Base-by-base conservation (phyloP, 352 stramenopile species). In the Phytophthora pisi region DNA sequence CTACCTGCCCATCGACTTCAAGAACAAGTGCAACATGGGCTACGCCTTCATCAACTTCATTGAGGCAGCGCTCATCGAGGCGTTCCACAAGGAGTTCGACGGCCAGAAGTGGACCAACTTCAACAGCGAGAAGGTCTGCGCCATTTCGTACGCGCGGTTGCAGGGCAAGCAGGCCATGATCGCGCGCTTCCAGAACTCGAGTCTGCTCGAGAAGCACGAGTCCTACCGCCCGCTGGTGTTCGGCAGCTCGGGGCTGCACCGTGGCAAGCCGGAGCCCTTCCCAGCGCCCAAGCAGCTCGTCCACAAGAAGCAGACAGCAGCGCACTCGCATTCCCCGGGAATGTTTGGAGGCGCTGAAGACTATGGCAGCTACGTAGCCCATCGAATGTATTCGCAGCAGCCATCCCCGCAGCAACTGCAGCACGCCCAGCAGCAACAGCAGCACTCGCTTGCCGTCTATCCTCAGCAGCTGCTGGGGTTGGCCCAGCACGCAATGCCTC, bases 41-140 rank as follows among this genome's bases (percentile, higher is more conserved):
- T 99, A 99, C 78, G 98, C 97, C 18, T 99, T 99, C 81, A 98
- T 99, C 68, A 99, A 99, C 82, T 99, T 99, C 81, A 96, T 99
- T 47, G 86, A 99, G 28, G 69, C 86, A 9, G 74, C 66, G 11
- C 75, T 64, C 59, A 96, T 96, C 47, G 75, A 93, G 30, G 65
- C 78, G 40, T 97, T 97, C 51, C 89, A 94, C 70, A 70, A 89
- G 28, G 83, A 94, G 58, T 97, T 97, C 61, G 82, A 97, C 55
- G 74, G 73, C 40, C 86, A 95, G 56, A 90, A 90, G 50, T 99
- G 98, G 98, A 97, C 92, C 42, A 98, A 98, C 53, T 99, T 99
- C 72, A 99, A 99, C 70, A 99, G 94, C 74, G 97, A 99, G 66
- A 99, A 99, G 81, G 98, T 99, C 42, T 96, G 88, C 53, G 96